These are phyloP conservation scores for Senecio squalidus DNA, from an alignment of 140 eudicot species.

Conservation along the genomic window DNA sequence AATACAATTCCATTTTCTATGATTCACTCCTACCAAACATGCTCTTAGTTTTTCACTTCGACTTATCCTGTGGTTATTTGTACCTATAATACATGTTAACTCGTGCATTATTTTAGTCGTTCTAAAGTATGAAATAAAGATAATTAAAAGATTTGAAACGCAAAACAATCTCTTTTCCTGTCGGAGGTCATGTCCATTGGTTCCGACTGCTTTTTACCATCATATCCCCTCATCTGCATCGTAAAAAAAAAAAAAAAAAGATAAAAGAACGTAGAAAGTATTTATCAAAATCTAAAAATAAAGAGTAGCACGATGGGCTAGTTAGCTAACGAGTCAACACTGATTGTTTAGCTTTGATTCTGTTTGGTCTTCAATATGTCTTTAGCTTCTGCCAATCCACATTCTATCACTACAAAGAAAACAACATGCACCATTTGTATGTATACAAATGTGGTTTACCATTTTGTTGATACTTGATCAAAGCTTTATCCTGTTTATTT, in stretches of 20 bases:
- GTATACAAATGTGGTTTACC: too few species aligned
- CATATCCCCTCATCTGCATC: slow-evolving; percentile 50
- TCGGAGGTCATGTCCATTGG: slow-evolving; percentile 28
- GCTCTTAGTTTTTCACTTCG: slow-evolving; percentile 35
- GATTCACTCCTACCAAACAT: slow-evolving; percentile 18
- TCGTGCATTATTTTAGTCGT: background rate
- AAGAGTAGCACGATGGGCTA: background rate
- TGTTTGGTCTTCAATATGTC: too few species aligned
- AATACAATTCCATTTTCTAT: too few species aligned
- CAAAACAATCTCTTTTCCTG: slow-evolving; percentile 32
- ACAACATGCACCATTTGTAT: too few species aligned
- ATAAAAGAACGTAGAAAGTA: background rate
- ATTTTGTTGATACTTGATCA: too few species aligned
- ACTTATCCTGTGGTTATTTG: slow-evolving; percentile 21
- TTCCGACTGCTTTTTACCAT: slow-evolving; percentile 31
- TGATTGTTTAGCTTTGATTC: too few species aligned
- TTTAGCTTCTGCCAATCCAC: too few species aligned
- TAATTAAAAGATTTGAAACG: background rate
- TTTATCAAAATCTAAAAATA: background rate
- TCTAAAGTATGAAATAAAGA: background rate
- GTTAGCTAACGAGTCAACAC: background rate
- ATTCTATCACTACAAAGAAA: too few species aligned
- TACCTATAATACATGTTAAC: slow-evolving; percentile 14
- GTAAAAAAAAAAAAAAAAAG: background rate
- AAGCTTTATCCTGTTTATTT: slow-evolving; percentile 38